Evolutionary conservation across 1,284 basidiomycete species (phyloP), one percentile per base, ranked within the genome.

Genomic region (Trametes hirsuta): DNA sequence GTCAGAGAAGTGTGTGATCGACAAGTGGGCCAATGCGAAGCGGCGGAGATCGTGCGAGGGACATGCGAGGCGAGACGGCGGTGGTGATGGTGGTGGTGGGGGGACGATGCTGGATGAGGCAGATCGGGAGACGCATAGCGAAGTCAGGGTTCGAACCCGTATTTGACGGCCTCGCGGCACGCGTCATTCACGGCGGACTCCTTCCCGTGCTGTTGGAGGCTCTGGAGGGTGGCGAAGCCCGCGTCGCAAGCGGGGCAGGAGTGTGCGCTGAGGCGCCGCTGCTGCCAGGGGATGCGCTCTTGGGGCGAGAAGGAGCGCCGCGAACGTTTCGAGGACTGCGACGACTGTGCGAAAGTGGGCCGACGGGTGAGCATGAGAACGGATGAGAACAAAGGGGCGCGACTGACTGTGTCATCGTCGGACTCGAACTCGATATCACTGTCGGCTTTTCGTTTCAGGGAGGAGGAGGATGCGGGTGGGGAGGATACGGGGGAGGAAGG

Each of bases 181-280:
- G 88, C 89, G 68, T 90, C 87, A 68, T 81, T 83, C 30, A 79
- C 76, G 49, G 77, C 73, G 11, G 79, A 75, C 46, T 79, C 76
- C 42, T 71, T 75, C 22, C 84, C 88, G 68, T 91, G 88, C 61
- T 80, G 81, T 55, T 79, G 79, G 4, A 91, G 79, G 66, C 79
- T 76, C 53, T 84, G 79, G 34, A 73, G 78, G 11, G 85, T 81
- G 49, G 80, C 72, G 71, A 91, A 91, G 63, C 77, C 81, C 18
- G 83, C 77, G 69, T 91, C 88, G 71, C 88, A 91, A 5, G 88
- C 89, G 22, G 88, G 82, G 77, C 89, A 91, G 4, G 75, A 74
- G 68, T 77, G 76, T 36, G 72, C 71, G 66, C 72, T 71, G 39
- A 71, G 64, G 36, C 64, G 67, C 48, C 68, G 62, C 41, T 66